Conservation (phyloP, 2,329 filamentous ascomycete genomes). For the Ilyonectria destructans region DNA sequence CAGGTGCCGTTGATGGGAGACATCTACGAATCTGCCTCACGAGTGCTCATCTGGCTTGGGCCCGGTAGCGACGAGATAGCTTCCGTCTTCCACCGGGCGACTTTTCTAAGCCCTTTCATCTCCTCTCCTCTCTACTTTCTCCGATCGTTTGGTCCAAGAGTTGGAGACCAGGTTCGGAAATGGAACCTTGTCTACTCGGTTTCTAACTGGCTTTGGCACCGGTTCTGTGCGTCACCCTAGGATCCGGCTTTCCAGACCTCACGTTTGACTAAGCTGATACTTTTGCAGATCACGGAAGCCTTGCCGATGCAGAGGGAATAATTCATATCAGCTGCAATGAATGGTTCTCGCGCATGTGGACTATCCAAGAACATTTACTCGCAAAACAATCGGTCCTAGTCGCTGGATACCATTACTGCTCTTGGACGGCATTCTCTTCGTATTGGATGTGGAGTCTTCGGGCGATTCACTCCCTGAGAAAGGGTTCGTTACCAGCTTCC, state of each 20-base stretch:
- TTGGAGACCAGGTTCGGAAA: slow-evolving; percentile 37
- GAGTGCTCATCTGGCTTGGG: slow-evolving; percentile 47
- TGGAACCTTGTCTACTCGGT: slow-evolving; percentile 35
- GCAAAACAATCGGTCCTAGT: slow-evolving; percentile 30
- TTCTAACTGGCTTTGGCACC: slow-evolving; percentile 36
- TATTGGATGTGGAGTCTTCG: slow-evolving; percentile 39
- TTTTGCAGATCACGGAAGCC: slow-evolving; percentile 20
- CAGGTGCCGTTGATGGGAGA: slow-evolving; percentile 44
- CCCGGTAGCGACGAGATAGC: slow-evolving; percentile 32
- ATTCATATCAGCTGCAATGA: slow-evolving; percentile 33
- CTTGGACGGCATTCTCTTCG: slow-evolving; percentile 36
- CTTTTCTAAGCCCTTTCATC: slow-evolving; percentile 55
- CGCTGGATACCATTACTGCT: slow-evolving; percentile 27
- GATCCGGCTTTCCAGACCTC: slow-evolving; percentile 47
- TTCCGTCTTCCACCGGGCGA: slow-evolving; percentile 27
- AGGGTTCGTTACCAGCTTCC: slow-evolving; percentile 23
- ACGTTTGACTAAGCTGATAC: neutral
- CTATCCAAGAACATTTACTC: slow-evolving; percentile 39
- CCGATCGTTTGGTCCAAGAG: slow-evolving; percentile 31
- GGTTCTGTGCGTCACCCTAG: slow-evolving; percentile 16
- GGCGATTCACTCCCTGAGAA: slow-evolving; percentile 29
- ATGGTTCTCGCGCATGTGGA: slow-evolving; percentile 44
- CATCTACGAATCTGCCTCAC: slow-evolving; percentile 45
- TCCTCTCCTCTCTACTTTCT: slow-evolving; percentile 33
- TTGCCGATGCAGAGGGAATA: slow-evolving; percentile 33